Base-by-base conservation (phyloP, 345 rosid species). In the Aquilaria malaccensis region DNA sequence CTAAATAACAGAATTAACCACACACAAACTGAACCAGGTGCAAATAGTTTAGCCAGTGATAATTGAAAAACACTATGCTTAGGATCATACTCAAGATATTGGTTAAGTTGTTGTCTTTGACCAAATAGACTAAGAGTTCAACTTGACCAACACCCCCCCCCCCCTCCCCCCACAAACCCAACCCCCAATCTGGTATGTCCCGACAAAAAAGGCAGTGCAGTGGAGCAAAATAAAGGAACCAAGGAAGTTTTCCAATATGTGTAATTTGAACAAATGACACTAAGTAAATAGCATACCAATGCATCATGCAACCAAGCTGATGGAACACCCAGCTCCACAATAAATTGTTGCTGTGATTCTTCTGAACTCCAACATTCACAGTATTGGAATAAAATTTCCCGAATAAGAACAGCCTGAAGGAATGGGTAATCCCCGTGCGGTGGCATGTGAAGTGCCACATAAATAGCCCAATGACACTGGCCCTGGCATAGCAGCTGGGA, bases 401-500 rank as follows among this genome's bases (percentile, higher is more conserved):
- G 76, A 59, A 88, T 86, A 56, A 80, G 77, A 12, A 70, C 74
- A 63, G 79, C 86, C 65, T 90, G 97, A 60, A 94, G 85, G 69
- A 76, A 73, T 58, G 96, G 97, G 80, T 83, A 83, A 70, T 88
- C 95, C 67, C 78, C 83, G 68, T 61, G 60, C 37, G 62, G 72
- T 29, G 95, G 87, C 80, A 94, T 84, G 76, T 88, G 95, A 70
- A 94, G 93, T 65, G 80, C 86, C 65, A 94, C 97, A 67, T 90
- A 88, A 71, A 90, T 86, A 58, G 99, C 97, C 97, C 99, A 88
- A 73, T 94, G 97, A 65, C 90, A 86, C 59, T 84, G 80, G 53
- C 92, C 96, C 61, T 75, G 74, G 57, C 89, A 82, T 50, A 90
- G 81, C 52, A 94, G 80, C 81, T 94, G 97, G 50, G 93, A 84